A percentile compares a stretch with the other conserved stretches of the same genome.
Conservation (phyloP, 257 asterid species). For the Forsythia viridissima region DNA sequence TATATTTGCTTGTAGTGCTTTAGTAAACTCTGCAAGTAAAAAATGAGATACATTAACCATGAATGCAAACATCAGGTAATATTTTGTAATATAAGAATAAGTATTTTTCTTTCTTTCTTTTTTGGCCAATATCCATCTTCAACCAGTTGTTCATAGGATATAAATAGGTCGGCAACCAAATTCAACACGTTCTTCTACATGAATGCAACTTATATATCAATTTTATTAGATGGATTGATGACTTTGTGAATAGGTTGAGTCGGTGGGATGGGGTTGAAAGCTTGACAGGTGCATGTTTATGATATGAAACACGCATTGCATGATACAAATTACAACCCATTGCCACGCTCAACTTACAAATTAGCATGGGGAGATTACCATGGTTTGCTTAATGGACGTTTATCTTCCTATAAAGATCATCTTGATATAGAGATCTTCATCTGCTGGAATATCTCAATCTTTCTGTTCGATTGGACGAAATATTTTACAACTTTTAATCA, state of each 20-base stretch:
- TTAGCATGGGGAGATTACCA: background rate
- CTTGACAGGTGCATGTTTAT: background rate
- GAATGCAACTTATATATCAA: background rate
- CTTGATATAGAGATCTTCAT: background rate
- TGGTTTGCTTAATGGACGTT: background rate
- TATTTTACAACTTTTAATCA: background rate
- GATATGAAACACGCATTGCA: background rate
- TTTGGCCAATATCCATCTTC: background rate
- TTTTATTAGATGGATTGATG: background rate
- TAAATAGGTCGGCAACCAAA: background rate
- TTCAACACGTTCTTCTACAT: background rate
- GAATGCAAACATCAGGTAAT: background rate
- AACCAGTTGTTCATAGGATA: background rate
- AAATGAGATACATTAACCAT: constrained; percentile 32
- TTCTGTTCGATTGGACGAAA: background rate
- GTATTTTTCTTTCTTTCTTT: background rate
- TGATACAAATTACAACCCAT: background rate
- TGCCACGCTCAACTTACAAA: background rate
- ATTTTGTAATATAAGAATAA: background rate
- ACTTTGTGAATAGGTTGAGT: background rate
- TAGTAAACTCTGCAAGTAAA: constrained; percentile 50
- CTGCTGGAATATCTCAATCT: background rate
- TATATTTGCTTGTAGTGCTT: constrained; percentile 36
- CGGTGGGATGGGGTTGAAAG: background rate
- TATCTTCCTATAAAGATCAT: background rate